Percentiles rank a stretch among this genome's conserved stretches.
Evolutionary conservation across 306 rosid species (phyloP).

Genomic region (Citrullus mucosospermus): DNA sequence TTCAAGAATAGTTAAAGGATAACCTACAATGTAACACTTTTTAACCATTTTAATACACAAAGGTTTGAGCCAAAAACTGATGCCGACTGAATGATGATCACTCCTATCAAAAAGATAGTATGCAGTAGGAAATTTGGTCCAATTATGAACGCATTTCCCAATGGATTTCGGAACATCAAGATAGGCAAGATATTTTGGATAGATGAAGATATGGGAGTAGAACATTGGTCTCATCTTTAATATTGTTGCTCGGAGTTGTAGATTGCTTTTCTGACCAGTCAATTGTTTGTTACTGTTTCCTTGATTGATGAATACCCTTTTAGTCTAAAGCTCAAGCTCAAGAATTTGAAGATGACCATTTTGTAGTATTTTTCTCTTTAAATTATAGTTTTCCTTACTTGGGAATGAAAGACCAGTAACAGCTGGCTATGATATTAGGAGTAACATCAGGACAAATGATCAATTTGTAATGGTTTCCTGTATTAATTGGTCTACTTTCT

Average conservation of each 20-base stretch:
- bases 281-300: too few relatives aligned
- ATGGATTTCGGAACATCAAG: neutral
- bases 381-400: neutral
- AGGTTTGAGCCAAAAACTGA: too few relatives aligned
- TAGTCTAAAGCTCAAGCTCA: neutral
- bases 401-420: neutral
- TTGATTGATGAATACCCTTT: neutral
- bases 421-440: neutral
- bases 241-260: neutral
- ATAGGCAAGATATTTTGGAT: too few relatives aligned
- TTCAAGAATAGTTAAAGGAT: too few relatives aligned
- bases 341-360: neutral
- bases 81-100: too few relatives aligned
- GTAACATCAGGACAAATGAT: neutral
- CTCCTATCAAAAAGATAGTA: too few relatives aligned
- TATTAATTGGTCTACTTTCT: too few relatives aligned
- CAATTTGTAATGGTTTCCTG: neutral
- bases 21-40: too few relatives aligned
- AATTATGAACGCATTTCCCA: neutral
- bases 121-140: too few relatives aligned
- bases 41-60: too few relatives aligned
- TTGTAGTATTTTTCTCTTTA: neutral
- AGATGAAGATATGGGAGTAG: neutral
- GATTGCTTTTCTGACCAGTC: neutral
- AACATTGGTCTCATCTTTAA: neutral